phyloP scores from a whole-genome alignment of 208 protist genomes.

The Wallacemonas sp. region DNA sequence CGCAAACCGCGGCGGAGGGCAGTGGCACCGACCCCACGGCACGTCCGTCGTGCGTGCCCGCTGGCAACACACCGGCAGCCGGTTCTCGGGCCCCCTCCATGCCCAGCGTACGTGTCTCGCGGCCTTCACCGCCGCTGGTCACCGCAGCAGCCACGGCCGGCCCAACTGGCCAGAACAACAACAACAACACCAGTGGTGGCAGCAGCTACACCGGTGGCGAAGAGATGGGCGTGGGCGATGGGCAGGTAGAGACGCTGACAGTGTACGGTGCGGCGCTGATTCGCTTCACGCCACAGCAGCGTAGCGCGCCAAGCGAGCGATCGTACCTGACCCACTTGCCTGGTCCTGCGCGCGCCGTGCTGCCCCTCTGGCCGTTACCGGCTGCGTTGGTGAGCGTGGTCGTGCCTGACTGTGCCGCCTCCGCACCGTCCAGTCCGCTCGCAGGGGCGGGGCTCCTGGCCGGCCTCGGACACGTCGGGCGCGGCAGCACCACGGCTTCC shows the following conservation, averaged over 20 bases:
- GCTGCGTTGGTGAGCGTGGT: neutral
- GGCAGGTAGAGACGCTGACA: neutral
- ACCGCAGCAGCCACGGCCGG: too few relatives aligned
- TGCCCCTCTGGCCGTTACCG: slow-evolving; percentile 5
- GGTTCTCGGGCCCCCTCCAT: too few relatives aligned
- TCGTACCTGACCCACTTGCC: slow-evolving; percentile 14
- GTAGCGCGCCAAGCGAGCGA: neutral
- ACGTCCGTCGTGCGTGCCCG: too few relatives aligned
- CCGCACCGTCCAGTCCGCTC: neutral
- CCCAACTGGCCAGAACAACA: too few relatives aligned
- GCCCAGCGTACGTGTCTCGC: too few relatives aligned
- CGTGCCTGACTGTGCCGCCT: neutral
- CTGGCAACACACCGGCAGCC: too few relatives aligned
- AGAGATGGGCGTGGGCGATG: too few relatives aligned
- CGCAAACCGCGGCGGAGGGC: too few relatives aligned
- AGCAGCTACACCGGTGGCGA: too few relatives aligned
- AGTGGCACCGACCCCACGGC: neutral
- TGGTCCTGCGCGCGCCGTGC: neutral
- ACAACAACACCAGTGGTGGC: too few relatives aligned
- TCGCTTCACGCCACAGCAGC: neutral
- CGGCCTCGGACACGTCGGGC: neutral
- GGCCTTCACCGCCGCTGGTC: too few relatives aligned
- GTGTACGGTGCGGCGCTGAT: neutral
- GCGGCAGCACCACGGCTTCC: neutral
- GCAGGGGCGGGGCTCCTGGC: neutral